A percentile compares a stretch with the other conserved stretches of the same genome.
phyloP scores from a whole-genome alignment of 768 basidiomycete species.

The Lentinula edodes region DNA sequence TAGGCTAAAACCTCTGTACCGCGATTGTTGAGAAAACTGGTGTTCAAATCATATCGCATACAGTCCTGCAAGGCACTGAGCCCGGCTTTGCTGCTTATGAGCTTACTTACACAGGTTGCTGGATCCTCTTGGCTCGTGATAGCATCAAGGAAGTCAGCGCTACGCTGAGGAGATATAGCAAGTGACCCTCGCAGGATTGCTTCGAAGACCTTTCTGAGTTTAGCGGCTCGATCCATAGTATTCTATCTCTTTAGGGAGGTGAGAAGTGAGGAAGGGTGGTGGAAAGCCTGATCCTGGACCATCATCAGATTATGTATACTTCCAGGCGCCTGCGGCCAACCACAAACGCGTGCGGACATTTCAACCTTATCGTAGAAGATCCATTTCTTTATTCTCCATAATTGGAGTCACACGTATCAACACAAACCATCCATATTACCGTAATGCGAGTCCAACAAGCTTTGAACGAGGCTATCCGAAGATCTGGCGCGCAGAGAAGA shows the following conservation, averaged over 20 bases:
- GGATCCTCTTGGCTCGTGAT: conserved; percentile 35
- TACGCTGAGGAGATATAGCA: neutral
- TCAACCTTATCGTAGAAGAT: too few species aligned
- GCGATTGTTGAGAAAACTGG: conserved; percentile 36
- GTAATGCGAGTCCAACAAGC: neutral
- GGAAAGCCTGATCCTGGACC: neutral
- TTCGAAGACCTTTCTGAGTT: neutral
- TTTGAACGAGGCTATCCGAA: neutral
- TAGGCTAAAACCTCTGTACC: conserved; percentile 31
- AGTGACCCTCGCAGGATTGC: neutral
- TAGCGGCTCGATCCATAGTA: neutral
- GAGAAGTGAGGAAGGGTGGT: neutral
- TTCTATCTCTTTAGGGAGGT: neutral
- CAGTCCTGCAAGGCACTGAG: conserved; percentile 32
- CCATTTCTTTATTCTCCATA: too few species aligned
- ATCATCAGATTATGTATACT: neutral
- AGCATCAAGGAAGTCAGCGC: conserved; percentile 36
- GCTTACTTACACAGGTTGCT: conserved; percentile 28
- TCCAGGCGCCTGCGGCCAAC: neutral
- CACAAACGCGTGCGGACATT: too few species aligned
- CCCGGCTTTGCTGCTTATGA: conserved; percentile 27
- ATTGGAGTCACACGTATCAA: too few species aligned
- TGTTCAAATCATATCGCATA: conserved; percentile 34
- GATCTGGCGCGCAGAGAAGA: neutral
- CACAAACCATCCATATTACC: neutral